Evolutionary conservation across 1,284 basidiomycete species (phyloP), one percentile per base, ranked within the genome.

Genomic region (Apiotrichum gamsii): DNA sequence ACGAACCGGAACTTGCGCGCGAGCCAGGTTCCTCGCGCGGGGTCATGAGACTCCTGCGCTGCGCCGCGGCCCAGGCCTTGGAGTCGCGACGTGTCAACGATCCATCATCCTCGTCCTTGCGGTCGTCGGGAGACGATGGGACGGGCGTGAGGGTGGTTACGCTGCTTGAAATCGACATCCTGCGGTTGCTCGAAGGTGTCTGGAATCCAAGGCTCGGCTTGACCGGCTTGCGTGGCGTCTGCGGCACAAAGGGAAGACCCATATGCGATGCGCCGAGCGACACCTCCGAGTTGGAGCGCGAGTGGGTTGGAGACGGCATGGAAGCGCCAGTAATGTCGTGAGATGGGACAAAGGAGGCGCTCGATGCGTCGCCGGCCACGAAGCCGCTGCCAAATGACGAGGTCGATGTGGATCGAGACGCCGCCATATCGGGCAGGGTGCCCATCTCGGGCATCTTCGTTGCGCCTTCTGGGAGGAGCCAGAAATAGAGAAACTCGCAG

Each of bases 401-500:
- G 9, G 20, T 25, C 14, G 40, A 42, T 1, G 40, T 25, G 2
- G 44, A 39, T 2, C 43, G 35, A 8, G 49, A 35, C 4, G 49
- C 43, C 3, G 35, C 35, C 15, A 10, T 24, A 5, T 30, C 29
- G 16, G 39, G 28, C 16, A 19, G 20, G 33, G 30, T 29, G 8
- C 42, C 25, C 34, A 51, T 25, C 30, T 47, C 45, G 3, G 39
- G 48, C 33, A 47, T 25, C 13, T 23, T 37, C n/a, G 39, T 35
- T 28, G 37, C 39, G 36, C 54, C 41, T 66, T 93, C 89, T 51
- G 90, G 89, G 43, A 90, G 75, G 5, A 94, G 77, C 66, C 93
- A 94, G 65, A 90, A 93, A 68, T 91, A 91, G 5, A 94, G 73
- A 60, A 93, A 90, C 64, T 93, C 90, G 20, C 93, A 77, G 56